phyloP scores from a whole-genome alignment of 164 flowering plant species.

The Aristolochia fimbriata region DNA sequence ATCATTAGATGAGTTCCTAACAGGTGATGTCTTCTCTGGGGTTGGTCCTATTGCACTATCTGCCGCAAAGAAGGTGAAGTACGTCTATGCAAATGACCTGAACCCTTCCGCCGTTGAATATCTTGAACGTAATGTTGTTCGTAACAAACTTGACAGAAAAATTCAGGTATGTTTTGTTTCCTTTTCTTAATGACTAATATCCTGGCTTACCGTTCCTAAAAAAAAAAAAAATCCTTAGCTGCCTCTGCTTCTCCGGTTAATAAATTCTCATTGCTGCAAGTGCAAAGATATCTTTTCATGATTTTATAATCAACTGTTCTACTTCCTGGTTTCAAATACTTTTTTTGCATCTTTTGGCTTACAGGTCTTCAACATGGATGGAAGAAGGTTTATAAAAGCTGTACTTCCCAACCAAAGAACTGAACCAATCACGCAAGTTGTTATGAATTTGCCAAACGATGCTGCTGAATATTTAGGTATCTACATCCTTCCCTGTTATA shows the following conservation, averaged over 20 bases:
- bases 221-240: too few species aligned
- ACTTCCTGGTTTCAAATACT: neutral
- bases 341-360: conserved; percentile 2
- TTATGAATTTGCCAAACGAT: conserved; percentile 89
- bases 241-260: too few species aligned
- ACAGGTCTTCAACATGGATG: conserved; percentile 93
- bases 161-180: conserved; percentile 44
- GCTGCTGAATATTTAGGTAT: conserved; percentile 79
- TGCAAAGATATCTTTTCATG: too few species aligned
- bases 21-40: conserved; percentile 95
- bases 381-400: conserved; percentile 75
- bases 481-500: neutral
- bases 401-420: conserved; percentile 50
- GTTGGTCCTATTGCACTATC: conserved; percentile 86
- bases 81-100: conserved; percentile 90
- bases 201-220: too few species aligned
- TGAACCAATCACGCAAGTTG: conserved; percentile 65
- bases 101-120: conserved; percentile 84
- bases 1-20: neutral
- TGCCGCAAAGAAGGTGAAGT: conserved; percentile 82
- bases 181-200: neutral
- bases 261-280: too few species aligned
- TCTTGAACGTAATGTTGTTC: conserved; percentile 61
- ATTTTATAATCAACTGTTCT: too few species aligned
- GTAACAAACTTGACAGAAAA: conserved; percentile 77